Percentiles rank a stretch among this genome's conserved stretches.
Evolutionary conservation across 139 green algal species (phyloP).

Genomic region (Chlorella sorokiniana): DNA sequence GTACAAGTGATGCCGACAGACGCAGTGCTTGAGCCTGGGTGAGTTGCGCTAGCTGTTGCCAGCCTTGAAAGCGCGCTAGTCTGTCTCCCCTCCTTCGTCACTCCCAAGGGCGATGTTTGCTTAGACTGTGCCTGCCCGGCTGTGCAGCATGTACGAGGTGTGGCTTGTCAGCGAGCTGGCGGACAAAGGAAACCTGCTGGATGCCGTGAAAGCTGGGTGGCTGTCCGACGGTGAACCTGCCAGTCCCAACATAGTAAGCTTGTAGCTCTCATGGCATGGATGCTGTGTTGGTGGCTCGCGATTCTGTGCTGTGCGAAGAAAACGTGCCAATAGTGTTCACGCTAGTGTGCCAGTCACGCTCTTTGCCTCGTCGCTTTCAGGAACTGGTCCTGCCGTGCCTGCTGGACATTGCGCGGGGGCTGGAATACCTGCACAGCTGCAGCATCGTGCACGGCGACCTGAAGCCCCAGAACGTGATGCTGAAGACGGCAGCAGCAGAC

Average conservation of each 20-base stretch:
- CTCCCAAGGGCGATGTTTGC: neutral
- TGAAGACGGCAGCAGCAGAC: slow-evolving; percentile 56
- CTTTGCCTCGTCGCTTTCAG: too few relatives aligned
- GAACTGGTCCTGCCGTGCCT: slow-evolving; percentile 38
- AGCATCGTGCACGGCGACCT: slow-evolving; percentile 73
- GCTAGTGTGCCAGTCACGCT: too few relatives aligned
- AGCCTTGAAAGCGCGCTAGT: neutral
- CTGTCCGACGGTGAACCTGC: neutral
- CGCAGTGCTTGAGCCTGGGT: slow-evolving; percentile 13
- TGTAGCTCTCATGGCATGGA: too few relatives aligned
- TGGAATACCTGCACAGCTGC: slow-evolving; percentile 56
- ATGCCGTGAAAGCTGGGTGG: slow-evolving; percentile 5
- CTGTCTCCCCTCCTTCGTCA: neutral
- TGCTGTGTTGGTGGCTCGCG: neutral
- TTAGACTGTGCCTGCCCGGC: neutral
- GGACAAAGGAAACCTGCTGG: slow-evolving; percentile 21
- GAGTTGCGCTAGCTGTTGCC: neutral
- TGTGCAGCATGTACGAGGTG: slow-evolving; percentile 24
- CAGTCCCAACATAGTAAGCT: neutral
- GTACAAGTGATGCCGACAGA: neutral
- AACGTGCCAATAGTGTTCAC: too few relatives aligned
- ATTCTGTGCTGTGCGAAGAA: neutral
- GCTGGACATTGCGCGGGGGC: slow-evolving; percentile 40
- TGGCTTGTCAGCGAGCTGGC: slow-evolving; percentile 38
- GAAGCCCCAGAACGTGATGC: slow-evolving; percentile 76